Evolutionary conservation across 495 filamentous ascomycete genomes (phyloP), one percentile per base, ranked within the genome.

Genomic region (Cudoniella acicularis): DNA sequence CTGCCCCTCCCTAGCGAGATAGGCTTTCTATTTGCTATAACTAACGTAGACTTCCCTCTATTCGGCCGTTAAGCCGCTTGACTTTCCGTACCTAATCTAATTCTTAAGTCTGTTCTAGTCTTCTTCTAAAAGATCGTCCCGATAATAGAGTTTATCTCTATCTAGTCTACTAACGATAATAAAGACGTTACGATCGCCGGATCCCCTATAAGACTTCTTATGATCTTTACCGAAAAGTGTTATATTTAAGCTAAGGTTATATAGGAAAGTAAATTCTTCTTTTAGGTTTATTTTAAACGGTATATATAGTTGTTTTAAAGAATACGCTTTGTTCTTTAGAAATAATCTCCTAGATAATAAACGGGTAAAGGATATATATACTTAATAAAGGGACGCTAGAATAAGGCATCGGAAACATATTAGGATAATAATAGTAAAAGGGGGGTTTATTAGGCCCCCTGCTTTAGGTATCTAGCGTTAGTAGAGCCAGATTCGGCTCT

Each of bases 111-210:
- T 50, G 25, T 26, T 50, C 2, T 1, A 2, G 2, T 50, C 48
- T 50, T 50, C 22, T 50, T 50, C 48, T 50, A 26, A 21, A 50
- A 50, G 1, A 17, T 1, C 2, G 22, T 50, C 48, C 48, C 48
- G 48, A 50, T 23, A 50, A 50, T 50, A 26, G 4, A 50, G 48
- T 50, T 50, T 50, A 50, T 50, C 22, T 50, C 48, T 26, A 50
- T 50, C 48, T 21, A 17, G 2, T 50, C 48, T 50, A 50, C 0
- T 50, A 50, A 50, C 22, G 22, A 50, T 17, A 50, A 50, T 50
- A 50, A 50, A 50, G 48, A 50, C 1, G 22, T 50, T 50, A 17
- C 22, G 9, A 23, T 50, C 17, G 0, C 48, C 4, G 2, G 48
- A 25, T 50, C 4, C 4, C 21, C 4, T 50, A 50, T 50, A 50